Percentiles rank a stretch among this genome's conserved stretches.
Conservation (phyloP, 2,329 filamentous ascomycete genomes). For the Didymellaceae sp. region DNA sequence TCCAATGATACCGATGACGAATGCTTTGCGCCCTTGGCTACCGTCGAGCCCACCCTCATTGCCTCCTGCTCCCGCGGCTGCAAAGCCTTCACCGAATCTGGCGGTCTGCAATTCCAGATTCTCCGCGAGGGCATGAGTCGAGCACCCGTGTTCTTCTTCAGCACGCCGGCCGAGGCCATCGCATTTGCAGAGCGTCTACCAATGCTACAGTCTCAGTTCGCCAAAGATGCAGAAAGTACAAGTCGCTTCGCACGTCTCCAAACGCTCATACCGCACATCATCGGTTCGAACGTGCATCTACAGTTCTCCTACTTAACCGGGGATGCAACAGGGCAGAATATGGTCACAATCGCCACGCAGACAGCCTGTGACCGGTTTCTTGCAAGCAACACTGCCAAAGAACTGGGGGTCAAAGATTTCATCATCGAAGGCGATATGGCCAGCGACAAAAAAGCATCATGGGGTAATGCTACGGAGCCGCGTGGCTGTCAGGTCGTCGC, state of each 20-base stretch:
- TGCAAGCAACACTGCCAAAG: conserved; percentile 5
- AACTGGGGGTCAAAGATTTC: conserved; percentile 18
- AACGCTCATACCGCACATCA: conserved; percentile 22
- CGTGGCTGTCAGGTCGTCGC: conserved; percentile 36
- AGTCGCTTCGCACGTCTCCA: conserved; percentile 19
- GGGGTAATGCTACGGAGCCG: conserved; percentile 26
- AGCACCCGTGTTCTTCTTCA: conserved; percentile 33
- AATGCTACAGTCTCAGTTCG: background rate
- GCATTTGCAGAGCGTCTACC: background rate
- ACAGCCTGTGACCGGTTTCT: conserved; percentile 27
- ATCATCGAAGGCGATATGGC: conserved; percentile 31
- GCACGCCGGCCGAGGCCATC: conserved; percentile 23
- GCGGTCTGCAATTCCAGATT: conserved; percentile 26
- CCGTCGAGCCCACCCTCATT: conserved; percentile 36
- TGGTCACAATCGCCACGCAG: conserved; percentile 42
- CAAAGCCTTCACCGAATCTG: conserved; percentile 30
- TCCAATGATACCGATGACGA: background rate
- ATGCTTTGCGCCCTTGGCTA: conserved; percentile 39
- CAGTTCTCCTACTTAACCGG: conserved; percentile 22
- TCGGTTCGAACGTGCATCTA: conserved; percentile 31
- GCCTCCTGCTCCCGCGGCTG: conserved; percentile 41
- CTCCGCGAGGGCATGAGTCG: conserved; percentile 28
- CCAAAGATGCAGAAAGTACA: conserved; percentile 8
- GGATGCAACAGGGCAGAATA: conserved; percentile 41
- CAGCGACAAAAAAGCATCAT: conserved; percentile 36